Evolutionary conservation across 768 basidiomycete genomes (phyloP).

Genomic region (Trametes cingulata): DNA sequence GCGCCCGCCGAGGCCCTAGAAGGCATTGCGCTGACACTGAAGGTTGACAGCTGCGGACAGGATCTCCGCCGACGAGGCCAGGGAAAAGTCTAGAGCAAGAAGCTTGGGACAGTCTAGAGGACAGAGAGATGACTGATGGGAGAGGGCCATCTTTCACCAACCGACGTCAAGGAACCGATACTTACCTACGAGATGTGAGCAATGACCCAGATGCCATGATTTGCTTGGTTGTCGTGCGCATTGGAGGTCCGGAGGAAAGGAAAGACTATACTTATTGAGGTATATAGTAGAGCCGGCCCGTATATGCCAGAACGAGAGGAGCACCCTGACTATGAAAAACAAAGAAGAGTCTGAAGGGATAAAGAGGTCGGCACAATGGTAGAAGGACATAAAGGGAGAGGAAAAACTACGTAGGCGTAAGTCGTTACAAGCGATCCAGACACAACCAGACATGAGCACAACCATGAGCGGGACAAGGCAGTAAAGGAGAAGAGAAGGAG

Average conservation of each 20-base stretch:
- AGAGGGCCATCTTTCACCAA: too few relatives aligned
- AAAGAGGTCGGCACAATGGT: conserved; percentile 6
- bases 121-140: too few relatives aligned
- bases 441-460: conserved; percentile 25
- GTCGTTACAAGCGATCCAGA: conserved; percentile 19
- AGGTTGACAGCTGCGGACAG: too few relatives aligned
- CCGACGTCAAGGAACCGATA: too few relatives aligned
- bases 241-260: conserved; percentile 2
- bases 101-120: too few relatives aligned
- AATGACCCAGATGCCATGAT: too few relatives aligned
- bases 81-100: too few relatives aligned
- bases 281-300: conserved; percentile 13
- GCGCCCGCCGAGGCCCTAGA: too few relatives aligned
- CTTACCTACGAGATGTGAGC: too few relatives aligned
- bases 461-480: conserved; percentile 13
- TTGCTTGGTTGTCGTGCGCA: too few relatives aligned
- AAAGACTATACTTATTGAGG: conserved; percentile 13
- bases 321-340: conserved; percentile 12
- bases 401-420: conserved; percentile 2
- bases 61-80: too few relatives aligned
- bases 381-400: background rate
- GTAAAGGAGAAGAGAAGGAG: background rate
- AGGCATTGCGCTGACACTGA: too few relatives aligned
- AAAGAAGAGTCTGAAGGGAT: background rate
- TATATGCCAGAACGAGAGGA: conserved; percentile 18